Base-by-base conservation (phyloP, 1,284 basidiomycete species). In the Sporisorium graminicola region DNA sequence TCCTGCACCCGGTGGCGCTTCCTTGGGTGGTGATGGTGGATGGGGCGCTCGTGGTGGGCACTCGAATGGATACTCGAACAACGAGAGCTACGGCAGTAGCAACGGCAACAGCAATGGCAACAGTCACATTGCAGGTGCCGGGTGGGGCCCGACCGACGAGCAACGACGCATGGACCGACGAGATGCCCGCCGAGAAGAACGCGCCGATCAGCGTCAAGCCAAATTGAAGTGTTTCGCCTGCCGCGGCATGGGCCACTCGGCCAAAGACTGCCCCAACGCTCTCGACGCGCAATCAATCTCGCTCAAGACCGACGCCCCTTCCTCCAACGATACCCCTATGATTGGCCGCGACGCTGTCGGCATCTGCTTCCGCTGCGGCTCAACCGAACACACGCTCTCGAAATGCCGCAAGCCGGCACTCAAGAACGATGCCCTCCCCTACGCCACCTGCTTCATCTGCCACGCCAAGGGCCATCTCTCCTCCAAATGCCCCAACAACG, bases 391-490 rank as follows among this genome's bases (percentile, higher is more conserved):
- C 78, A 92, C 89, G 12, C 89, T 98, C 3, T 90, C 93, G 18
- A 88, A 88, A 44, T 98, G 95, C 85, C 91, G 88, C 66, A 90
- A 91, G 77, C 88, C 90, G 1, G 87, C 88, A 12, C 92, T 92
- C 2, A 65, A 72, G 22, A 54, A 58, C 50, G 68, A 76, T 50
- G 72, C 76, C n/a, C 89, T 95, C 3, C 95, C 95, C 0, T 94
- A 90, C 82, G 95, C 95, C 0, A 93, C 92, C 1, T 98, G 95
- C 86, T 98, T 94, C 83, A 92, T 98, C 35, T 98, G 95, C 83
- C 90, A 74, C 18, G 50, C 71, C 24, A 82, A 89, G 77, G 94
- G 94, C 0, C 94, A 96, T 82, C 88, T 96, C 1, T 92, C 93
- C 0, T 91, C 91, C 0, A 87, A 89, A 20, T 98, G 95, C 86